A percentile compares a stretch with the other conserved stretches of the same genome.
Evolutionary conservation across 257 asterid species (phyloP).

Genomic region (Solanum medicagineum): DNA sequence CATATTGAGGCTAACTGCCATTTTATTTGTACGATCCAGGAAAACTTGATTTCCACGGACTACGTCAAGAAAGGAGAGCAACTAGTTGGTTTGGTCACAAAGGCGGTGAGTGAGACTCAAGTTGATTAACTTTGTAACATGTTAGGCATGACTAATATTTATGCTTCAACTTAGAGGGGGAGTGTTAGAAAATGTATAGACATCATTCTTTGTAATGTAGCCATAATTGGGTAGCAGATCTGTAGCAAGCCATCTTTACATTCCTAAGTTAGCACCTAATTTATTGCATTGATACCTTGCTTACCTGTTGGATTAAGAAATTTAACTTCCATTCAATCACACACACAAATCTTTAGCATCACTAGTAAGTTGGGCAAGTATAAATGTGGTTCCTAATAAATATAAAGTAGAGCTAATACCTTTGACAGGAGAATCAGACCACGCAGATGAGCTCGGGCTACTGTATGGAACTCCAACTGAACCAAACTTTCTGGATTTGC

Average conservation of each 20-base stretch:
- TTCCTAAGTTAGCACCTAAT: background rate
- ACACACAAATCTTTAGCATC: background rate
- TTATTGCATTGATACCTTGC: background rate
- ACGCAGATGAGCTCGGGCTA: constrained; percentile 27
- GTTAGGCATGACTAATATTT: background rate
- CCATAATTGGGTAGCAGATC: background rate
- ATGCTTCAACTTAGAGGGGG: background rate
- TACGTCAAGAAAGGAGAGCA: background rate
- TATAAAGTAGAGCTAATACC: constrained; percentile 19
- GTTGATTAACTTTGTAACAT: background rate
- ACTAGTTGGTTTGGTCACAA: background rate
- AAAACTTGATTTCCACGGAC: background rate
- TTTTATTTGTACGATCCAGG: background rate
- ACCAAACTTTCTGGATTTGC: constrained; percentile 31
- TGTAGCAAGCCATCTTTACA: background rate
- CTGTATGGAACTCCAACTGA: constrained; percentile 28
- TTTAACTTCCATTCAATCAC: background rate
- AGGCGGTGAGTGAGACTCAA: background rate
- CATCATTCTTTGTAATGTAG: background rate
- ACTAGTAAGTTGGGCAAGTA: background rate
- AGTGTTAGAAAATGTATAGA: background rate
- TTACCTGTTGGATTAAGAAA: background rate
- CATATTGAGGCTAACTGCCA: background rate
- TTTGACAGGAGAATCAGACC: constrained; percentile 35
- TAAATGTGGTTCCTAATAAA: background rate